Evolutionary conservation across 345 rosid genomes (phyloP).

Genomic region (Reutealis trisperma): DNA sequence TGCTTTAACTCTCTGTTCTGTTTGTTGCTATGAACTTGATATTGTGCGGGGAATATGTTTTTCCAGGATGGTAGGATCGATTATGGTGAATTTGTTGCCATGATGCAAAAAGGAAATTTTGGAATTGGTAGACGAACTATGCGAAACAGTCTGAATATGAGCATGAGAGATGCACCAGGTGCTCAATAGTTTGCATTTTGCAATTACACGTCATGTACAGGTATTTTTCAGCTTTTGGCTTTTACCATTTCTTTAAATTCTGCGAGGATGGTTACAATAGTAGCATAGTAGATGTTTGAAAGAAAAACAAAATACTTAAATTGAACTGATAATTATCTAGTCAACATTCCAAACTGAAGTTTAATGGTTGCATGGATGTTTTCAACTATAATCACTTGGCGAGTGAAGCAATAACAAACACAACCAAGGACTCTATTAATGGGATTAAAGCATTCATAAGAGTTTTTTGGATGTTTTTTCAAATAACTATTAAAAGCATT

Average conservation of each 20-base stretch:
- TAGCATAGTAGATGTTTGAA: background rate
- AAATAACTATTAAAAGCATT: background rate
- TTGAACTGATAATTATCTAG: background rate
- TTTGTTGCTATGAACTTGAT: slow-evolving; percentile 1
- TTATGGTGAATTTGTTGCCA: slow-evolving; percentile 94
- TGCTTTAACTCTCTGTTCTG: background rate
- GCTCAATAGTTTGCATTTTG: slow-evolving; percentile 32
- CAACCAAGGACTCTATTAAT: background rate
- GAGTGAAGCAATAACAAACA: background rate
- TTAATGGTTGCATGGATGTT: background rate
- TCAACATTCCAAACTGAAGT: background rate
- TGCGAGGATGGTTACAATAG: background rate
- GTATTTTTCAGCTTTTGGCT: slow-evolving; percentile 21
- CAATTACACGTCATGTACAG: slow-evolving; percentile 27
- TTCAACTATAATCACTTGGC: background rate
- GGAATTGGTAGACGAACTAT: slow-evolving; percentile 99
- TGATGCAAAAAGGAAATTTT: slow-evolving; percentile 97
- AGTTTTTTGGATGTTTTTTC: background rate
- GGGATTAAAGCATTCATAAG: too few relatives aligned
- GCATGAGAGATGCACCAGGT: slow-evolving; percentile 80
- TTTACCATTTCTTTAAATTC: background rate
- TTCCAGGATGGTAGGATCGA: slow-evolving; percentile 94
- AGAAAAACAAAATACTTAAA: background rate
- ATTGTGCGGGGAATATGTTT: slow-evolving; percentile 11
- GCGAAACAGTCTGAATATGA: slow-evolving; percentile 89